Percentiles rank a stretch among this genome's conserved stretches.
Conservation (phyloP, 2,329 filamentous ascomycete genomes). For the Nemania abortiva region DNA sequence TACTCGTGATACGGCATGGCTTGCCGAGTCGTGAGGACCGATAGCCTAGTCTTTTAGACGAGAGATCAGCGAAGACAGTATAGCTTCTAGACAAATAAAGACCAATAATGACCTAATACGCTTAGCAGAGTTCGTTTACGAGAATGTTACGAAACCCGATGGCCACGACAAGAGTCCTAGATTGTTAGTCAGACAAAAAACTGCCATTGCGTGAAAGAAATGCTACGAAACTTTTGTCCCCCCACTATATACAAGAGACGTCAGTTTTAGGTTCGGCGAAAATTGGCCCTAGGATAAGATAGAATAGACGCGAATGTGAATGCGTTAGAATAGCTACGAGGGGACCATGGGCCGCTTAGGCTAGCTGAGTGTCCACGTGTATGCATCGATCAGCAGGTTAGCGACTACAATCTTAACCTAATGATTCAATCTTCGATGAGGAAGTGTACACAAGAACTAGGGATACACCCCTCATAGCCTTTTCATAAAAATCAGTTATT, state of each 20-base stretch:
- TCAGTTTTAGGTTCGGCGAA: no score
- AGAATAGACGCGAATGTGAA: no score
- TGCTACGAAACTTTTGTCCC: no score
- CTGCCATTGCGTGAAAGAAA: neutral
- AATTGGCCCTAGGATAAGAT: no score
- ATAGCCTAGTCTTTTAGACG: neutral
- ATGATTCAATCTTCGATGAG: neutral
- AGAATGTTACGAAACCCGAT: neutral
- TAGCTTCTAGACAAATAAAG: neutral
- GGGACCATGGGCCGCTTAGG: neutral
- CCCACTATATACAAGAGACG: no score
- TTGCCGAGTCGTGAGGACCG: neutral
- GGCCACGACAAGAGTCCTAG: neutral
- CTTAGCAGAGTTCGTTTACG: neutral
- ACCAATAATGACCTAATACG: neutral
- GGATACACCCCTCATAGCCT: neutral
- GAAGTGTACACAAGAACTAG: neutral
- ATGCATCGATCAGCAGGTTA: neutral
- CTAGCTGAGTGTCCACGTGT: neutral
- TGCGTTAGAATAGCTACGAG: no score
- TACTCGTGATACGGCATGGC: neutral
- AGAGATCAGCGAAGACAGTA: neutral
- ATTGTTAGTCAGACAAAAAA: neutral
- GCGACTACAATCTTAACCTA: neutral
- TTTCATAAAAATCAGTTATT: neutral